Evolutionary conservation across 306 rosid species (phyloP).

Genomic region (Vigna radiata): DNA sequence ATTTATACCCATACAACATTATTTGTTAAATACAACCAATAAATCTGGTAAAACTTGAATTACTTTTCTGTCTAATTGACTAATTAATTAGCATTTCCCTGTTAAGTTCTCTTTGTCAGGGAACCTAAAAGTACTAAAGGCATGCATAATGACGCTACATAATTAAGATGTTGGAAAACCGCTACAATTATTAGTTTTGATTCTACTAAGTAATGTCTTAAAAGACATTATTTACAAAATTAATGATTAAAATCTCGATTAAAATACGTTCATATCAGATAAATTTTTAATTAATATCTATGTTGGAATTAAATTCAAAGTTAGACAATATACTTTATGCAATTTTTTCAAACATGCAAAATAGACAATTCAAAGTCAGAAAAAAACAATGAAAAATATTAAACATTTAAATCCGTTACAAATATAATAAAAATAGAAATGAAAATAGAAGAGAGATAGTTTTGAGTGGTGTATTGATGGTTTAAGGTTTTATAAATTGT

Average conservation of each 20-base stretch:
- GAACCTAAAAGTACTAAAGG: neutral
- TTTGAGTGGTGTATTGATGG: too few species aligned
- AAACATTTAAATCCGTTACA: neutral
- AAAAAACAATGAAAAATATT: neutral
- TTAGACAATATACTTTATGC: neutral
- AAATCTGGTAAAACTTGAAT: neutral
- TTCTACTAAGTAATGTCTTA: neutral
- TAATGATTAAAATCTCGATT: neutral
- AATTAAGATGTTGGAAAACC: neutral
- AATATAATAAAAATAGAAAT: neutral
- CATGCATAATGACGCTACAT: neutral
- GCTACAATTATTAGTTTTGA: too few species aligned
- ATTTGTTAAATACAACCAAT: too few species aligned
- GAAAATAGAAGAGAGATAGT: too few species aligned
- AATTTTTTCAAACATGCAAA: conserved; percentile 8
- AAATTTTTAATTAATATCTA: too few species aligned
- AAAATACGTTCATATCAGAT: neutral
- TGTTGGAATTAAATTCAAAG: neutral
- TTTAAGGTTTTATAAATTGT: neutral
- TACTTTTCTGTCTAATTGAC: neutral
- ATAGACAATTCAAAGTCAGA: neutral
- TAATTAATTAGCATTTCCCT: neutral
- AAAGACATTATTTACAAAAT: neutral
- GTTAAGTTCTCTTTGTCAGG: neutral
- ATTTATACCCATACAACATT: too few species aligned